Base-by-base conservation (phyloP, 352 stramenopile species). In the Chrysophaeum taylorii region DNA sequence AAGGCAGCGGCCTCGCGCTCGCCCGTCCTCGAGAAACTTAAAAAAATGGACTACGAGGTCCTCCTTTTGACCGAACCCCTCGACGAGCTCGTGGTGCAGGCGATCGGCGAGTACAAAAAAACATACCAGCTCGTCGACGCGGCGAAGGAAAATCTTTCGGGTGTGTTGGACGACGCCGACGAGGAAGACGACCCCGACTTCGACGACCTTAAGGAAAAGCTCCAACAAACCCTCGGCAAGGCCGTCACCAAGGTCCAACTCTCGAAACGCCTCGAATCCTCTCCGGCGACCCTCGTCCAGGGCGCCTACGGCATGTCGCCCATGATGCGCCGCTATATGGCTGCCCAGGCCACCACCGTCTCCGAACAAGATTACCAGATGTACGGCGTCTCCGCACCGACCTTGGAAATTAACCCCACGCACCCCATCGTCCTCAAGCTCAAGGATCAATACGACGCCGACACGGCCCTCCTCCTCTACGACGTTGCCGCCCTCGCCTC, bases 281-380 rank as follows among this genome's bases (percentile, higher is more conserved):
- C 82, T 1, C 85, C 86, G 9, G 85, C 84, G 38, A 84, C 81
- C 16, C 68, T 91, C 23, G 84, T 90, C 0, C 84, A 92, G 76
- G 82, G 81, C 50, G 84, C 85, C 0, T 92, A 91, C 73, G 86
- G 86, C 57, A 86, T 92, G 78, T 87, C 77, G 67, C 85, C 86
- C 12, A 90, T 74, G 25, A 92, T 92, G 86, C 82, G 89, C 67
- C 75, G 83, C 36, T 92, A 91, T 76, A 90, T 91, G 81, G 62
- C 75, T 29, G 83, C 85, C 14, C 83, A 92, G 75, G 81, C 82
- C 23, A 84, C 91, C 21, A 79, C 84, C 23, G 70, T 81, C 42
- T 83, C 82, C 45, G 78, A 79, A 57, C 73, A 89, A 48, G 76
- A 78, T 21, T 66, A 43, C 35, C 25, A 64, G 14, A 25, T 1